phyloP scores from a whole-genome alignment of 2,329 filamentous ascomycete genomes.

The Fusarium pseudonygamai region DNA sequence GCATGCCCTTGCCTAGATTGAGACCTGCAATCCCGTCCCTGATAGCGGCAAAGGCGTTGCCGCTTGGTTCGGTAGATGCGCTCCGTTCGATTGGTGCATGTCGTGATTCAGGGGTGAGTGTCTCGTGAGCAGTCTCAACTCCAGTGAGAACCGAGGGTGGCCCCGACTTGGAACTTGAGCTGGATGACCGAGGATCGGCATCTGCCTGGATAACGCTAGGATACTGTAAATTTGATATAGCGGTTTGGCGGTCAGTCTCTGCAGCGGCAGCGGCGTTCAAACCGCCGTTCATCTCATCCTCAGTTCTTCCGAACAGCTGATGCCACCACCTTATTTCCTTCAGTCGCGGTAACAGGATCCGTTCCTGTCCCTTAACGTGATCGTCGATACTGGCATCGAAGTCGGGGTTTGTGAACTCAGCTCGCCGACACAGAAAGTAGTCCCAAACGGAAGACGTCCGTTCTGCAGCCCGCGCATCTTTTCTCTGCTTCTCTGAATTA shows the following conservation, averaged over 20 bases:
- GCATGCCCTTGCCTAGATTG: conserved; percentile 58
- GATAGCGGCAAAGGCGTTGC: conserved; percentile 57
- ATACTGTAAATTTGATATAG: conserved; percentile 49
- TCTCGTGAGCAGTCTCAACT: conserved; percentile 67
- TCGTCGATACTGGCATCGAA: conserved; percentile 83
- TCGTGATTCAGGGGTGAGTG: conserved; percentile 54
- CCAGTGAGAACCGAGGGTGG: conserved; percentile 66
- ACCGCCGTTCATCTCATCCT: conserved; percentile 90
- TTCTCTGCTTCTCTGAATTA: conserved; percentile 90
- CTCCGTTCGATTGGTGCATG: conserved; percentile 55
- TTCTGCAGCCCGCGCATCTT: conserved; percentile 73
- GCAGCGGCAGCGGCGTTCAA: conserved; percentile 64
- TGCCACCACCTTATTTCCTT: conserved; percentile 93
- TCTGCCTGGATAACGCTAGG: conserved; percentile 41
- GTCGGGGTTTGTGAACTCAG: conserved; percentile 83
- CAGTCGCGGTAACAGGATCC: conserved; percentile 81
- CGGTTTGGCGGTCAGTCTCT: conserved; percentile 53
- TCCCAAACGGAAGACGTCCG: conserved; percentile 92
- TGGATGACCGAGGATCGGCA: conserved; percentile 41
- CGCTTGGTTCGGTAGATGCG: conserved; percentile 54
- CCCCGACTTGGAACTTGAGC: conserved; percentile 49
- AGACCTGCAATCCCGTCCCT: conserved; percentile 60
- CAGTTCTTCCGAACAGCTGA: conserved; percentile 83
- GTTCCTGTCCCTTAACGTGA: conserved; percentile 79
- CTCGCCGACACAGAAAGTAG: conserved; percentile 84